Conservation (phyloP, 2,329 filamentous ascomycete species). For the Fonsecaea pugnacius region DNA sequence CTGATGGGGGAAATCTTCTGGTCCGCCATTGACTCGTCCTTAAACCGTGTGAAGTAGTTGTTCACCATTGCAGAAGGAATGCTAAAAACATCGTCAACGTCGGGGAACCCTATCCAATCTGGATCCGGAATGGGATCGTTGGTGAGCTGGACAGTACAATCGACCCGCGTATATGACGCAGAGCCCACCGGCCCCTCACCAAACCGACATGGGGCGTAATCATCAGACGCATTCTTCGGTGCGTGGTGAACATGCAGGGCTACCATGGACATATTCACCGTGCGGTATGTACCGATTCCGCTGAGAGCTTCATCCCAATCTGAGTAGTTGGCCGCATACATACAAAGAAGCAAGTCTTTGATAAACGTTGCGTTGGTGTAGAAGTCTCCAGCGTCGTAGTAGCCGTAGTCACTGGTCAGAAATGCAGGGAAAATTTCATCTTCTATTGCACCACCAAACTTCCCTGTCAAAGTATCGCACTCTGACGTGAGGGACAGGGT, state of each 20-base stretch:
- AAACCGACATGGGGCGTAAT: background rate
- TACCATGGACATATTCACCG: slow-evolving; percentile 11
- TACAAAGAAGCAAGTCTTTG: slow-evolving; percentile 21
- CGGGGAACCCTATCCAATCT: slow-evolving; percentile 15
- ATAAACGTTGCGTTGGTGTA: slow-evolving; percentile 7
- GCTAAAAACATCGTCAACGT: background rate
- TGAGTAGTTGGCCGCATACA: slow-evolving; percentile 18
- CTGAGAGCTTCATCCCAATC: slow-evolving; percentile 5
- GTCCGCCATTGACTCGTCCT: slow-evolving; percentile 13
- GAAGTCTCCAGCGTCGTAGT: slow-evolving; percentile 7
- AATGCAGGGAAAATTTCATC: slow-evolving; percentile 3
- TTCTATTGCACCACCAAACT: slow-evolving; percentile 15
- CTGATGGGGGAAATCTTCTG: slow-evolving; percentile 4
- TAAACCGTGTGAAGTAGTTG: slow-evolving; percentile 17
- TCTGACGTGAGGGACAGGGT: slow-evolving; percentile 10
- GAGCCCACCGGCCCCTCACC: slow-evolving; percentile 13
- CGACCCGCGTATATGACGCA: slow-evolving; percentile 22
- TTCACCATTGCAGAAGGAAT: slow-evolving; percentile 1
- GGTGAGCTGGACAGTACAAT: slow-evolving; percentile 16
- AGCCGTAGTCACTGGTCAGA: slow-evolving; percentile 1
- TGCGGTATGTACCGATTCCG: slow-evolving; percentile 4
- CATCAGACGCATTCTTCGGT: slow-evolving; percentile 15
- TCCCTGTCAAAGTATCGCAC: slow-evolving; percentile 14
- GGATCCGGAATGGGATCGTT: background rate
- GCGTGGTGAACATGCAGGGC: slow-evolving; percentile 16